A percentile compares a stretch with the other conserved stretches of the same genome.
These are phyloP conservation scores for Pleurotus tuber-regium DNA, from an alignment of 768 basidiomycete species.

Conservation along the genomic window DNA sequence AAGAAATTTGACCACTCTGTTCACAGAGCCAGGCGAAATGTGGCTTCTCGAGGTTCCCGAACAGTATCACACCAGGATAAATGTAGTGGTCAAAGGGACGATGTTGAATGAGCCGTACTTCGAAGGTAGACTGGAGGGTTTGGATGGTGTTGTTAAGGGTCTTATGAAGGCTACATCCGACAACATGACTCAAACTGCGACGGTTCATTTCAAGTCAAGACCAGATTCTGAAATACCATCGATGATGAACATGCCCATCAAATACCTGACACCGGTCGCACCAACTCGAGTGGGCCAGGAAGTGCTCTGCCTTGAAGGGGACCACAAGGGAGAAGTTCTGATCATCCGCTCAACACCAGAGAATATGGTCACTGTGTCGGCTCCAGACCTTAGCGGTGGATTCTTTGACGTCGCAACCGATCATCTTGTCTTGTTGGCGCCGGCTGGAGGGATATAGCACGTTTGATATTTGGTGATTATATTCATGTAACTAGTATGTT, in stretches of 20 bases:
- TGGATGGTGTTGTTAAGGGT: not conserved
- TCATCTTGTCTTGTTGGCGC: slow-evolving; percentile 1
- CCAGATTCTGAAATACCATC: not conserved
- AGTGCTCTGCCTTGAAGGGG: slow-evolving; percentile 1
- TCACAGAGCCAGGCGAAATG: not conserved
- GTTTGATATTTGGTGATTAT: too few species aligned
- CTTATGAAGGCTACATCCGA: not conserved
- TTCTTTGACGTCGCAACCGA: slow-evolving; percentile 5
- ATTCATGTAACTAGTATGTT: too few species aligned
- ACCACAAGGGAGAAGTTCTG: not conserved
- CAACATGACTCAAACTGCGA: not conserved
- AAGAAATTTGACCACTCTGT: slow-evolving; percentile 11
- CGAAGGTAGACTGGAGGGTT: not conserved
- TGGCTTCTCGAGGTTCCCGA: slow-evolving; percentile 8
- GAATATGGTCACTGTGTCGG: not conserved
- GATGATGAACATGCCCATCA: slow-evolving; percentile 6
- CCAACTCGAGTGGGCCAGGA: slow-evolving; percentile 1
- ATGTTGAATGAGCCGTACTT: not conserved
- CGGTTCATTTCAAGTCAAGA: slow-evolving; percentile 1
- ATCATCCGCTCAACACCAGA: slow-evolving; percentile 4
- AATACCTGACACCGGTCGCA: not conserved
- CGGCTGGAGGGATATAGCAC: not conserved
- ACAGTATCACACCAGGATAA: not conserved
- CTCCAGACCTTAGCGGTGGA: slow-evolving; percentile 2
- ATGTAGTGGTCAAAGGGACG: slow-evolving; percentile 4